Evolutionary conservation across 352 stramenopile genomes (phyloP).

Genomic region (Pythium coloratum): DNA sequence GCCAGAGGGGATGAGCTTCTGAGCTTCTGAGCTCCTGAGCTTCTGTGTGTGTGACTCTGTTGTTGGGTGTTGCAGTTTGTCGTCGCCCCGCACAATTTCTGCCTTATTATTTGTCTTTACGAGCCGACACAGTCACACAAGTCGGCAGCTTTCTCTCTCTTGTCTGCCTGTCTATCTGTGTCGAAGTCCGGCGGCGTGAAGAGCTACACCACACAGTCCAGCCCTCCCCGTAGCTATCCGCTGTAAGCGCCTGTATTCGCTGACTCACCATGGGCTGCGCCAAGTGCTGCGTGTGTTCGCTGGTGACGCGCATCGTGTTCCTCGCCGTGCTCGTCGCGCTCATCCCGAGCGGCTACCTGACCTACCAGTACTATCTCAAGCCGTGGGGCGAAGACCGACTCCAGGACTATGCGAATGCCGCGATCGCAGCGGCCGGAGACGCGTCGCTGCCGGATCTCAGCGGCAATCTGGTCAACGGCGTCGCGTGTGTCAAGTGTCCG

Average conservation of each 20-base stretch:
- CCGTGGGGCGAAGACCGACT: constrained; percentile 42
- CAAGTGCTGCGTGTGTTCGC: constrained; percentile 26
- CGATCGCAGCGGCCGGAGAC: constrained; percentile 9
- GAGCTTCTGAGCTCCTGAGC: neutral
- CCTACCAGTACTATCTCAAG: constrained; percentile 48
- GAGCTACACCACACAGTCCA: neutral
- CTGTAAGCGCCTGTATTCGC: neutral
- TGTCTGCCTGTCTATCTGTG: neutral
- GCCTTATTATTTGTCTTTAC: neutral
- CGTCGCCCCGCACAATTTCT: neutral
- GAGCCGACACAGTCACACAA: neutral
- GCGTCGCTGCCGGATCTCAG: constrained; percentile 16
- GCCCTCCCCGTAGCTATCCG: neutral
- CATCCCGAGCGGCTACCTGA: constrained; percentile 38
- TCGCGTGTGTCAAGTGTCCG: constrained; percentile 42
- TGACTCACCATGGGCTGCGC: neutral
- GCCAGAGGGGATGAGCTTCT: constrained; percentile 1
- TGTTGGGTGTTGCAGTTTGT: neutral
- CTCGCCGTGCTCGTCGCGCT: constrained; percentile 36
- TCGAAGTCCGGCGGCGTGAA: neutral
- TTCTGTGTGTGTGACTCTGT: neutral
- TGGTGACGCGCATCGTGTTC: constrained; percentile 33
- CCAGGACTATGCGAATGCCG: constrained; percentile 20
- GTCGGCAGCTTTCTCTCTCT: neutral
- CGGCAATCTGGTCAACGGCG: constrained; percentile 18